Percentiles rank a stretch among this genome's conserved stretches.
Conservation (phyloP, 306 rosid genomes). For the Comarum palustre region DNA sequence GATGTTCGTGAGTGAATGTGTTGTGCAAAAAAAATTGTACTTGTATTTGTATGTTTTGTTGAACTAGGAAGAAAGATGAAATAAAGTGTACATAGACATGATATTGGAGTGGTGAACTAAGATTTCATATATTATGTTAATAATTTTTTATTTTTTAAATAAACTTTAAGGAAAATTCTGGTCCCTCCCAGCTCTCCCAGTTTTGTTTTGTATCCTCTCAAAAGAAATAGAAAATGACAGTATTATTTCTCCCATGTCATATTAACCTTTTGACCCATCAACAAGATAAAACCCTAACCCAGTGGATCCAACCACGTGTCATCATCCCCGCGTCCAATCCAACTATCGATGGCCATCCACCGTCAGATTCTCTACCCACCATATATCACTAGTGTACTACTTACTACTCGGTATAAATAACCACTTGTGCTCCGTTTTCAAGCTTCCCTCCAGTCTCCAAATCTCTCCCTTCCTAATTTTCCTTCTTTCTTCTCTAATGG, state of each 20-base stretch:
- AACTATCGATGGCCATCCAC: constrained; percentile 6
- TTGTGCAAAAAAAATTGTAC: too few relatives aligned
- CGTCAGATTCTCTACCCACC: constrained; percentile 20
- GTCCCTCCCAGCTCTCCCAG: too few relatives aligned
- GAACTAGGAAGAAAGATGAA: too few relatives aligned
- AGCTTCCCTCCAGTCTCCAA: constrained; percentile 14
- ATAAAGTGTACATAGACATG: too few relatives aligned
- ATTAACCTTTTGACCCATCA: constrained; percentile 10
- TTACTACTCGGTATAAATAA: not conserved
- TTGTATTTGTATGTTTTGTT: too few relatives aligned
- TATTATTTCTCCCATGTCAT: not conserved
- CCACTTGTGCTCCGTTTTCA: not conserved
- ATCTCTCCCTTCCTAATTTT: not conserved
- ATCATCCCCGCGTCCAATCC: constrained; percentile 27
- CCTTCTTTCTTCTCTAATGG: not conserved
- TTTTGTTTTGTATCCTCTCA: too few relatives aligned
- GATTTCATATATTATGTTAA: too few relatives aligned
- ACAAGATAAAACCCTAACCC: constrained; percentile 8
- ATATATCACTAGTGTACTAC: not conserved
- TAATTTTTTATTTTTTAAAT: too few relatives aligned
- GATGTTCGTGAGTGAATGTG: too few relatives aligned
- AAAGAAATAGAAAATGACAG: too few relatives aligned
- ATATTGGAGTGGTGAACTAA: too few relatives aligned
- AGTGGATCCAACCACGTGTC: constrained; percentile 44
- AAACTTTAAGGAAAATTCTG: too few relatives aligned